Base-by-base conservation (phyloP, 2,329 filamentous ascomycete species). In the Claviceps citrina region DNA sequence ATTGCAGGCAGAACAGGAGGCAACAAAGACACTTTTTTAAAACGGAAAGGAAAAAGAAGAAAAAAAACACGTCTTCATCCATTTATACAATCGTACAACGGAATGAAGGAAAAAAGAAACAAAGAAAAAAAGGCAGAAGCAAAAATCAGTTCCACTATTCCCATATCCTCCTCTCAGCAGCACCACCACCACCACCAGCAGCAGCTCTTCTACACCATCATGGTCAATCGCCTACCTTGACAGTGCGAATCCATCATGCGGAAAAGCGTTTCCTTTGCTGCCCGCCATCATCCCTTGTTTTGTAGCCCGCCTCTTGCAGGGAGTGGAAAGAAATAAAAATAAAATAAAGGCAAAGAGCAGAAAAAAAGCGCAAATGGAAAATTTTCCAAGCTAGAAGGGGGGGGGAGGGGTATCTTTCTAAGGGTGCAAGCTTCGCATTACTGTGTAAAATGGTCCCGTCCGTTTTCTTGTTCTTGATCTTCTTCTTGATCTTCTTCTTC, bases 391-490 rank as follows among this genome's bases (percentile, higher is more conserved):
- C 28, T 26, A 18, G 49, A 59, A 49, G 59, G 59, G 22, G 49
- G 59, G 49, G 59, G 59, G 22, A 59, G 49, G 59, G 59, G 59
- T 62, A 61, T 62, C 59, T 60, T 59, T 61, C 56, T 60, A 58
- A 53, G 49, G 38, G 28, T 40, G 36, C 31, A 39, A 32, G 39
- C 37, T 52, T 57, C 46, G 54, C 56, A 57, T 47, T 57, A 49
- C 58, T 51, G 45, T 43, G 38, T 39, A 39, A 24, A 4, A n/a
- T n/a, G n/a, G n/a, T n/a, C n/a, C n/a, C n/a, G n/a, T n/a, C n/a
- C n/a, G n/a, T n/a, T n/a, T n/a, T n/a, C n/a, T n/a, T n/a, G n/a
- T n/a, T n/a, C 34, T 32, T 19, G 13, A 9, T 26, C 30, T 19
- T 16, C 15, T 27, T 15, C 24, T 33, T 25, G 22, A 4, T 16